Conservation (phyloP, 2,329 filamentous ascomycete species). For the Aspergillus sp. region DNA sequence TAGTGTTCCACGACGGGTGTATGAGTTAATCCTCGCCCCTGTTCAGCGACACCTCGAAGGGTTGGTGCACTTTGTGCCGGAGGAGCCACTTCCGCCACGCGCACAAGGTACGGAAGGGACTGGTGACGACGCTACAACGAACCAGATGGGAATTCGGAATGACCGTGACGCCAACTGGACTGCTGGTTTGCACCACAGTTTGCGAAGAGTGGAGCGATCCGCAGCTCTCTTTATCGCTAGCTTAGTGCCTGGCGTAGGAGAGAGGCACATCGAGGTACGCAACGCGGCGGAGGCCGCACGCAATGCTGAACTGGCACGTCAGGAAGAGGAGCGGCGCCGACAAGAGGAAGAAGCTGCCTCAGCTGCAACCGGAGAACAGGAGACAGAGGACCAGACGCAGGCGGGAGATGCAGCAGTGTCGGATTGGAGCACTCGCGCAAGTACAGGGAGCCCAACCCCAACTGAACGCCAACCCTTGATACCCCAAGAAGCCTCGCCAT, state of each 20-base stretch:
- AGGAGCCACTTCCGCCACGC: constrained; percentile 24
- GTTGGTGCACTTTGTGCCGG: constrained; percentile 39
- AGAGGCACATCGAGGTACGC: constrained; percentile 62
- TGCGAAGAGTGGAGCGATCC: constrained; percentile 58
- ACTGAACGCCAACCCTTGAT: constrained; percentile 17
- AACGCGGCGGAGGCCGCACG: constrained; percentile 54
- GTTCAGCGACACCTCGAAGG: constrained; percentile 51
- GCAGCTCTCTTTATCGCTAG: constrained; percentile 66
- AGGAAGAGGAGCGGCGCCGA: constrained; percentile 31
- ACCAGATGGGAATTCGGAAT: constrained; percentile 12
- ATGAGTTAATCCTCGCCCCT: constrained; percentile 42
- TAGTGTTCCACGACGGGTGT: constrained; percentile 40
- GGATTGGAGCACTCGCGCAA: background rate
- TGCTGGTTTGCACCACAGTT: constrained; percentile 28
- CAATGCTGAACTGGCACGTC: constrained; percentile 33
- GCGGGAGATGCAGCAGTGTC: background rate
- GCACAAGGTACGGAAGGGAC: constrained; percentile 13
- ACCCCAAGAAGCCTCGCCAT: constrained; percentile 20
- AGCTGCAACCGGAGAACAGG: constrained; percentile 1
- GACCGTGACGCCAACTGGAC: constrained; percentile 7
- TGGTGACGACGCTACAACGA: constrained; percentile 1
- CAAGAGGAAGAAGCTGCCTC: constrained; percentile 26
- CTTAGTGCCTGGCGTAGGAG: constrained; percentile 65
- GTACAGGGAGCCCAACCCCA: constrained; percentile 2
- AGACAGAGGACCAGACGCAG: constrained; percentile 9